Evolutionary conservation across 192 early-diverging fungal species (phyloP).

Genomic region (Phlyctochytrium arcticum): DNA sequence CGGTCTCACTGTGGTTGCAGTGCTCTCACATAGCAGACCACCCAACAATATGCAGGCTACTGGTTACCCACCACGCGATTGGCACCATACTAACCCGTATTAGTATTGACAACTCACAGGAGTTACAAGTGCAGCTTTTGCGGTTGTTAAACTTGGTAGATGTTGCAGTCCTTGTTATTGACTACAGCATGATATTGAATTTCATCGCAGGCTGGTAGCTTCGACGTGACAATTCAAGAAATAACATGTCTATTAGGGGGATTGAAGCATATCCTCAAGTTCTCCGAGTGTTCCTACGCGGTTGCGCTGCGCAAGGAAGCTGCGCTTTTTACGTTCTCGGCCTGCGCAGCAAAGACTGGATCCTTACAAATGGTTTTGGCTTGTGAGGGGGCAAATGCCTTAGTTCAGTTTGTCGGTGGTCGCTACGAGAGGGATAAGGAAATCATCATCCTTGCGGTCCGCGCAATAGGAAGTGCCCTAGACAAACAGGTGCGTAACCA

Average conservation of each 20-base stretch:
- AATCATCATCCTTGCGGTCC: constrained; percentile 49
- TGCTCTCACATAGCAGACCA: too few species aligned
- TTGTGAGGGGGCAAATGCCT: constrained; percentile 46
- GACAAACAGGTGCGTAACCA: constrained; percentile 42
- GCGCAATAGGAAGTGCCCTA: constrained; percentile 49
- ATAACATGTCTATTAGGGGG: constrained; percentile 53
- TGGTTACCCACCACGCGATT: constrained; percentile 17
- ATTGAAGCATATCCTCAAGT: constrained; percentile 45
- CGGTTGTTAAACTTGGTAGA: too few species aligned
- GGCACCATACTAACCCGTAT: background rate
- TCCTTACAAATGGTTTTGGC: constrained; percentile 59
- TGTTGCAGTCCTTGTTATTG: too few species aligned
- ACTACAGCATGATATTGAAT: too few species aligned
- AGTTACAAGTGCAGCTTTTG: too few species aligned
- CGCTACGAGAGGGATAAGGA: constrained; percentile 45
- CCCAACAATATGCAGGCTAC: too few species aligned
- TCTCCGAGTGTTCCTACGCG: constrained; percentile 32
- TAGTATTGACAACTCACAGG: too few species aligned
- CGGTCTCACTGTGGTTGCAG: too few species aligned
- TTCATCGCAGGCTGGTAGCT: too few species aligned
- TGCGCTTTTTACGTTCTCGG: constrained; percentile 45
- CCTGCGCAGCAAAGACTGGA: constrained; percentile 42
- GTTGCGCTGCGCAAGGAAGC: constrained; percentile 44
- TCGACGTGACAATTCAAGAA: constrained; percentile 33
- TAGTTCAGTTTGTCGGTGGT: constrained; percentile 46